Evolutionary conservation across 2,329 filamentous ascomycete species (phyloP).

Genomic region (Cordyceps tenuipes): DNA sequence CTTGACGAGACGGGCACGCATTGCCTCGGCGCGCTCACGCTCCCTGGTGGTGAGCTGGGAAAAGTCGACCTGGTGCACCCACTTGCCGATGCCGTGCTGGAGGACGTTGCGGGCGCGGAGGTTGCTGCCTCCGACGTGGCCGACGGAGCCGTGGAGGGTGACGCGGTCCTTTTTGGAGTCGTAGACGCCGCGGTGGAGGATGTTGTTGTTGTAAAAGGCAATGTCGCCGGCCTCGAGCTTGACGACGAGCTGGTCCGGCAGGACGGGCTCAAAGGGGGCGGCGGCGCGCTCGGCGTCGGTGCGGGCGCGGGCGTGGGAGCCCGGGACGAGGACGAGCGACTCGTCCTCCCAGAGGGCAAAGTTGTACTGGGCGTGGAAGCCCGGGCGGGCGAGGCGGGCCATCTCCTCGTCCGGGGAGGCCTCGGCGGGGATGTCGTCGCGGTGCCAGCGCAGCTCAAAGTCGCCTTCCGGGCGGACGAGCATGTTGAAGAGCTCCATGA

Average conservation of each 20-base stretch:
- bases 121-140: constrained; percentile 45
- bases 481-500: constrained; percentile 85
- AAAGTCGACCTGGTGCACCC: constrained; percentile 55
- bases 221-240: constrained; percentile 64
- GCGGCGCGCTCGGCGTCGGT: constrained; percentile 62
- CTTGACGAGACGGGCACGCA: constrained; percentile 54
- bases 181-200: constrained; percentile 67
- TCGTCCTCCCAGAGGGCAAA: constrained; percentile 69
- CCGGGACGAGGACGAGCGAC: constrained; percentile 68
- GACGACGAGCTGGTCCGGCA: constrained; percentile 60
- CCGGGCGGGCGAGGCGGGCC: constrained; percentile 47
- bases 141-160: constrained; percentile 67
- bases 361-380: constrained; percentile 81
- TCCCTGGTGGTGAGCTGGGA: constrained; percentile 33
- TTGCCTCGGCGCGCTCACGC: constrained; percentile 47
- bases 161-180: constrained; percentile 49
- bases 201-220: constrained; percentile 88
- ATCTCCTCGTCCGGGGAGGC: constrained; percentile 61
- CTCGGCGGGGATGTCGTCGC: constrained; percentile 68
- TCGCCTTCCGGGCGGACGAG: constrained; percentile 63
- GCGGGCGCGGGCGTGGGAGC: constrained; percentile 62
- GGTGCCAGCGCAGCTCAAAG: constrained; percentile 75
- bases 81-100: constrained; percentile 63
- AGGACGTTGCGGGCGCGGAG: constrained; percentile 62
- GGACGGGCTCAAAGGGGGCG: constrained; percentile 49